Base-by-base conservation (phyloP, 768 basidiomycete species). In the Dictyophora rubrovolvata region DNA sequence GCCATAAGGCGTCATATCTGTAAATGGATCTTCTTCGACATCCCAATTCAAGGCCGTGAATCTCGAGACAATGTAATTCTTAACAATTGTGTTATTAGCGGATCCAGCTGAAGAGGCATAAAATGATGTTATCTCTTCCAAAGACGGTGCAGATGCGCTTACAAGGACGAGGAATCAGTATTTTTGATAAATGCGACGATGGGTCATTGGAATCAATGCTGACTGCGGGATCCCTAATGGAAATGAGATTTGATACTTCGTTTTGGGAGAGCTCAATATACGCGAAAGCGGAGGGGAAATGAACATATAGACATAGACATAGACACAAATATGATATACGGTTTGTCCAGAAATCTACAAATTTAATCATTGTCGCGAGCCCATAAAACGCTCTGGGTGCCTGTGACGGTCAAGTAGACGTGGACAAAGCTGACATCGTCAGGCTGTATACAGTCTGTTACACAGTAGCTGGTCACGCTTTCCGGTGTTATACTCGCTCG, bases 141-240 rank as follows among this genome's bases (percentile, higher is more conserved):
- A 36, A 48, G 42, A 60, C 35, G 49, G 65, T 5, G 56, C 60
- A 60, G 54, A 42, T 62, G 11, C 37, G 78, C 83, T 65, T 74
- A 87, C 90, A 77, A 54, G 84, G 73, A 63, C 95, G 77, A 20
- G 95, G 95, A 61, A 97, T 89, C 53, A 98, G 74, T 16, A 97
- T 82, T 68, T 82, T 85, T 1, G 87, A 87, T 47, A 99, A 68
- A 70, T 93, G 87, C 1, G 88, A 89, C 21, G 73, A 65, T 0
- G 86, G 80, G 64, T 86, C 77, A 23, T 70, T 68, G 9, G 80
- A 79, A 70, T 93, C 84, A 58, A 94, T 66, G 64, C 82, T 85
- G 68, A 77, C 80, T 35, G 80, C 68, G 36, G 86, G 85, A 69
- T 93, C 86, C 8, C 75, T 77, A n/a, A 75, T 70, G 17, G 76